Base-by-base conservation (phyloP, 2,329 filamentous ascomycete genomes). In the Parasarocladium wereldwijsianum region DNA sequence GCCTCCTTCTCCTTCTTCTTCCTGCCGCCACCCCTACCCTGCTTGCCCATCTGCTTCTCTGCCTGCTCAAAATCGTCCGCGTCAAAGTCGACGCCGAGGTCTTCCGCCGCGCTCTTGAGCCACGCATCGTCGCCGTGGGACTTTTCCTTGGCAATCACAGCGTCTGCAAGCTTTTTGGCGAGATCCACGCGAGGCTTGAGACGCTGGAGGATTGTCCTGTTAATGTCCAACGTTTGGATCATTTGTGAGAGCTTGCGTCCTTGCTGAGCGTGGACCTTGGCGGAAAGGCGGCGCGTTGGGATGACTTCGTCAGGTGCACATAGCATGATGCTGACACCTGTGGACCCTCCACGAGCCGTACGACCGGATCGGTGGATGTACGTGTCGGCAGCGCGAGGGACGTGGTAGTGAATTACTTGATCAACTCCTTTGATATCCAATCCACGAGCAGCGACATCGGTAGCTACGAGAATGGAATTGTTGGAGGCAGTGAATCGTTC, bases 301-400 rank as follows among this genome's bases (percentile, higher is more conserved):
- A 75, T 67, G 2, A 93, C 84, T 57, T 98, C 90, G 35, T 96
- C 87, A 0, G 90, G 87, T 0, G 78, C 75, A 46, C 90, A 96
- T 31, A 98, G 73, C 4, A 98, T 62, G 34, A 98, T 75, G 43
- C 83, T 93, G 20, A 81, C 70, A 21, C 90, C 90, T 0, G 67
- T 70, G 9, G 70, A 70, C 13, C 76, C 70, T 3, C 81, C 87
- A 45, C 90, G 82, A 2, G 90, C 90, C 1, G 90, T 96, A 39
- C 90, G 81, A 9, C 90, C 90, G 1, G 90, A 94, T 15, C 90
- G 76, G 49, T 98, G 90, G 10, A 98, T 86, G 47, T 98, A 98
- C 27, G 79, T 79, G 51, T 96, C 87, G 19, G 90, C 90, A 1
- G 84, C 66, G 34, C 86, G 79, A 2, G 90, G 90, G 0, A 94